These are phyloP conservation scores for Podospora appendiculata DNA, from an alignment of 495 filamentous ascomycete species.

Conservation along the genomic window DNA sequence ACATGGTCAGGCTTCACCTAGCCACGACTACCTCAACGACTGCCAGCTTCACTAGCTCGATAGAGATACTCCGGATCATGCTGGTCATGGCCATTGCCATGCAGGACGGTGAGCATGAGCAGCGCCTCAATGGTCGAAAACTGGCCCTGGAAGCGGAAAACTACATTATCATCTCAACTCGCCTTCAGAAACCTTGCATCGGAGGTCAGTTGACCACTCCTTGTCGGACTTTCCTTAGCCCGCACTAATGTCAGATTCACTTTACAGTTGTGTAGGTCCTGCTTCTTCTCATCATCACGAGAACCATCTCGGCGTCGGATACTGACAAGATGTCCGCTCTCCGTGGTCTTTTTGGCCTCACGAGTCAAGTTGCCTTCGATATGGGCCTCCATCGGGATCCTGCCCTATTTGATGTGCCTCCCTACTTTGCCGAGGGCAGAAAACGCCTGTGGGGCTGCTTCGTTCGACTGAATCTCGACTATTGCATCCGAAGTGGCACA, in stretches of 20 bases:
- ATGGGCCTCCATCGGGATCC: slow-evolving; percentile 18
- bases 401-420: slow-evolving; percentile 7
- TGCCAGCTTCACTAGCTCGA: too few relatives aligned
- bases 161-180: too few relatives aligned
- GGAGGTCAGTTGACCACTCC: too few relatives aligned
- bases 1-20: too few relatives aligned
- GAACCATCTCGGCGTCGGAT: slow-evolving; percentile 14
- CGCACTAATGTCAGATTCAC: slow-evolving; percentile 5
- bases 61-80: too few relatives aligned
- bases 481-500: slow-evolving; percentile 14
- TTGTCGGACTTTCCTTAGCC: too few relatives aligned
- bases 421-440: slow-evolving; percentile 11
- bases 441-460: slow-evolving; percentile 13
- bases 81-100: too few relatives aligned
- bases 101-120: too few relatives aligned
- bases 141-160: too few relatives aligned
- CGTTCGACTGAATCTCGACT: slow-evolving; percentile 11
- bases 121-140: too few relatives aligned
- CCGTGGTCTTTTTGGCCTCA: slow-evolving; percentile 8
- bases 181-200: too few relatives aligned
- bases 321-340: slow-evolving; percentile 17
- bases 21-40: too few relatives aligned
- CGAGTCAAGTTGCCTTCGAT: slow-evolving; percentile 8
- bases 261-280: slow-evolving; percentile 14
- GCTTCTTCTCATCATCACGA: slow-evolving; percentile 9